These are phyloP conservation scores for Dryadomyces sulphureus DNA, from an alignment of 2,329 filamentous ascomycete species.

Conservation along the genomic window DNA sequence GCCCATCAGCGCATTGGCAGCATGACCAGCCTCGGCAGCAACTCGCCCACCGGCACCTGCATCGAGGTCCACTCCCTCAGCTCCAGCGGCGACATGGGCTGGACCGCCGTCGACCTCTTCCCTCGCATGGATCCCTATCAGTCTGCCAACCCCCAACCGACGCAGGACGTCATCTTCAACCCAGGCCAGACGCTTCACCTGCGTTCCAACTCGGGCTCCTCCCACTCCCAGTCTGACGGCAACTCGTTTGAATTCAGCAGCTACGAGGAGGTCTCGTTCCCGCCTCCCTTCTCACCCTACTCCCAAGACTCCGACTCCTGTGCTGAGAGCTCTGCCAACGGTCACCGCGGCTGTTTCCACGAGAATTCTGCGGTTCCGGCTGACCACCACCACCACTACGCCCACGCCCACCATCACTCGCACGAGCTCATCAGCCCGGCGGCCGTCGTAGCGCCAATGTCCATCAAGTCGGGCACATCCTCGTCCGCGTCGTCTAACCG, in stretches of 20 bases:
- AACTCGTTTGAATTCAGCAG: conserved; percentile 56
- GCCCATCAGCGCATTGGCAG: conserved; percentile 14
- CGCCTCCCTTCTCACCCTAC: conserved; percentile 51
- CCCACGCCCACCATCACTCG: conserved; percentile 32
- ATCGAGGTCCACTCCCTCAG: conserved; percentile 77
- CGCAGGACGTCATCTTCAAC: conserved; percentile 63
- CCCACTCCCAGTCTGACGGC: conserved; percentile 58
- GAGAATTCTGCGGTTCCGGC: conserved; percentile 20
- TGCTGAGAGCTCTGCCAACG: conserved; percentile 40
- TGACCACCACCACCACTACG: conserved; percentile 17
- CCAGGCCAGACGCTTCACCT: conserved; percentile 82
- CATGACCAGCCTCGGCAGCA: conserved; percentile 34
- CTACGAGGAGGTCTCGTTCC: conserved; percentile 67
- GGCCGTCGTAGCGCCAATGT: conserved; percentile 51
- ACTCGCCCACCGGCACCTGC: conserved; percentile 65
- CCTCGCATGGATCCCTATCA: conserved; percentile 55
- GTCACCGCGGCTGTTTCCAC: conserved; percentile 47
- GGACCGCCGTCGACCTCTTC: conserved; percentile 66
- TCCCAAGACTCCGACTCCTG: conserved; percentile 71
- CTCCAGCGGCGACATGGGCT: conserved; percentile 52
- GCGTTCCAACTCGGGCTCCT: conserved; percentile 75
- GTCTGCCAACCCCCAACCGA: conserved; percentile 32
- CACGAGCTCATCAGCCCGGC: conserved; percentile 51
- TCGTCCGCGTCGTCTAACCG: conserved; percentile 26
- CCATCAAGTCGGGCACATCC: conserved; percentile 42